These are phyloP conservation scores for Fomitopsis betulina DNA, from an alignment of 1,284 basidiomycete genomes.

Conservation along the genomic window DNA sequence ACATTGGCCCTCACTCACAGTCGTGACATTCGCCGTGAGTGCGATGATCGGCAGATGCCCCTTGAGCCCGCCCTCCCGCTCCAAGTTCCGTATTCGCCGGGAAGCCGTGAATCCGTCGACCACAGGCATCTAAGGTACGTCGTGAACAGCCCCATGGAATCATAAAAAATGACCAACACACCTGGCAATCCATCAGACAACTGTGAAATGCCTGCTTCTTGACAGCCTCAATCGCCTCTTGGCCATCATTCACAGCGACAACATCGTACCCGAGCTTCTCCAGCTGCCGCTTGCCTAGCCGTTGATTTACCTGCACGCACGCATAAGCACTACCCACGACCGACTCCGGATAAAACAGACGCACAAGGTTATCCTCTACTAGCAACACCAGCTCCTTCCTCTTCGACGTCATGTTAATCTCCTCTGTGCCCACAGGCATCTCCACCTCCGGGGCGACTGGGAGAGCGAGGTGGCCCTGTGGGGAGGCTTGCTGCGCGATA, in stretches of 20 bases:
- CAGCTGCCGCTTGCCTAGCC: conserved; percentile 23
- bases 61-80: conserved; percentile 19
- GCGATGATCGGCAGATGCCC: conserved; percentile 27
- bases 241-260: conserved; percentile 24
- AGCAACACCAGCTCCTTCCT: conserved; percentile 17
- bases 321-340: neutral
- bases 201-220: conserved; percentile 16
- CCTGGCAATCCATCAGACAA: conserved; percentile 28
- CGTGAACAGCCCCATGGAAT: neutral
- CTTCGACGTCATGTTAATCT: neutral
- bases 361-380: conserved; percentile 26
- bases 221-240: conserved; percentile 22
- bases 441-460: conserved; percentile 10
- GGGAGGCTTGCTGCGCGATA: conserved; percentile 3
- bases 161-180: neutral
- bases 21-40: conserved; percentile 27
- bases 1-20: conserved; percentile 25
- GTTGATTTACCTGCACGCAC: conserved; percentile 22
- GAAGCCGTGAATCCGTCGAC: conserved; percentile 27
- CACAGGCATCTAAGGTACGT: conserved; percentile 22
- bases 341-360: neutral
- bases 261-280: conserved; percentile 27
- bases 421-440: neutral
- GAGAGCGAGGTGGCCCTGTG: conserved; percentile 23
- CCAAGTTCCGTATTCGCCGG: conserved; percentile 21